phyloP scores from a whole-genome alignment of 2,329 filamentous ascomycete genomes.

The Penicillium sp. region DNA sequence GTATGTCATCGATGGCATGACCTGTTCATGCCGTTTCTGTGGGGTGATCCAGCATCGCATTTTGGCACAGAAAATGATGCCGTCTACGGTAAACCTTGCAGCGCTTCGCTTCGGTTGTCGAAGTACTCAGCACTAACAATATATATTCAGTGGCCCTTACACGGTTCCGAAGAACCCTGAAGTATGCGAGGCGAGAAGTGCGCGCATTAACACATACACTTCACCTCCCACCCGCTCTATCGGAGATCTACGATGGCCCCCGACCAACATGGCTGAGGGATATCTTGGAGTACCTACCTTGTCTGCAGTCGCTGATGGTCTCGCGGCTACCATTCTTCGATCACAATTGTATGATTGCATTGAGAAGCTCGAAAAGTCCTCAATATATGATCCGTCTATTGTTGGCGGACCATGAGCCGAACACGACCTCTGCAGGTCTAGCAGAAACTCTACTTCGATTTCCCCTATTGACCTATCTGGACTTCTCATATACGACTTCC shows the following conservation, averaged over 20 bases:
- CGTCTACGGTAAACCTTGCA: conserved; percentile 50
- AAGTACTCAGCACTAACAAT: conserved; percentile 12
- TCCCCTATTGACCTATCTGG: conserved; percentile 56
- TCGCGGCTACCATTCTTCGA: conserved; percentile 62
- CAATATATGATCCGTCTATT: conserved; percentile 55
- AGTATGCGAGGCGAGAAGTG: conserved; percentile 53
- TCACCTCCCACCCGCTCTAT: conserved; percentile 60
- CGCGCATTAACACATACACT: conserved; percentile 61
- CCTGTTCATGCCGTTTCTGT: conserved; percentile 60
- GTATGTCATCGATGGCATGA: conserved; percentile 59
- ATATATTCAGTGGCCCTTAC: conserved; percentile 53
- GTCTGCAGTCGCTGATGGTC: conserved; percentile 60
- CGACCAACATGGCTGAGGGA: conserved; percentile 60
- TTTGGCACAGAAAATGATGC: conserved; percentile 61
- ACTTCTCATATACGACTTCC: conserved; percentile 56
- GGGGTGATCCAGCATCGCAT: conserved; percentile 63
- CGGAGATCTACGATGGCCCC: conserved; percentile 61
- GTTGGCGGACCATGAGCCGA: conserved; percentile 57
- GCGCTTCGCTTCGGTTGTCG: background rate
- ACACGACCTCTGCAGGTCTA: conserved; percentile 57
- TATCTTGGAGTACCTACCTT: conserved; percentile 57
- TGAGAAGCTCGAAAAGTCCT: conserved; percentile 36
- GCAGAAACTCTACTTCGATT: conserved; percentile 54
- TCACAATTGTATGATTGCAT: conserved; percentile 55
- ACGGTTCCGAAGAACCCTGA: conserved; percentile 58